Percentiles rank a stretch among this genome's conserved stretches.
These are phyloP conservation scores for Amoeboaphelidium protococcarum DNA, from an alignment of 371 early-diverging fungal genomes.

Conservation along the genomic window DNA sequence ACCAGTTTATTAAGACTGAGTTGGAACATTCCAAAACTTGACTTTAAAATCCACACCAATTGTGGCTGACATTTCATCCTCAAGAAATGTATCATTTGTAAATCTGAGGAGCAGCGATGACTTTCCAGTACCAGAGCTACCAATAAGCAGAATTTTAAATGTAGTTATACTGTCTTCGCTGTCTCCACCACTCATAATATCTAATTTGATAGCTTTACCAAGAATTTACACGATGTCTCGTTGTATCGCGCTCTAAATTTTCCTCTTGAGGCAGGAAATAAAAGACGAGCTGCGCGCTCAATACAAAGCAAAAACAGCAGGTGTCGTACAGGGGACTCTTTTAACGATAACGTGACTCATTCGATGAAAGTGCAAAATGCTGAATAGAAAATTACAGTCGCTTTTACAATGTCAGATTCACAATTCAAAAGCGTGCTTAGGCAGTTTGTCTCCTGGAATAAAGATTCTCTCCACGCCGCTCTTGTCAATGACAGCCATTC, in stretches of 20 bases:
- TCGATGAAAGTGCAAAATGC: too few species aligned
- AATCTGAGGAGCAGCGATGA: slow-evolving; percentile 85
- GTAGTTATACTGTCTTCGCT: too few species aligned
- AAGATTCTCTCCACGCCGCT: slow-evolving; percentile 71
- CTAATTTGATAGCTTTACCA: too few species aligned
- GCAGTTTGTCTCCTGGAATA: slow-evolving; percentile 65
- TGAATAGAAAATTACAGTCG: too few species aligned
- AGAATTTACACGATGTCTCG: too few species aligned
- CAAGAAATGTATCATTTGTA: slow-evolving; percentile 73
- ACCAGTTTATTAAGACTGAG: neutral
- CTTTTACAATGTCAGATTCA: neutral
- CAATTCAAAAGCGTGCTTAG: slow-evolving; percentile 7
- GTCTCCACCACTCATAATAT: too few species aligned
- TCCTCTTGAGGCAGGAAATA: too few species aligned
- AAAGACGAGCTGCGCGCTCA: too few species aligned
- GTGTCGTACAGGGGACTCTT: too few species aligned
- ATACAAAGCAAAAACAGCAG: too few species aligned
- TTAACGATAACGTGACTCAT: too few species aligned
- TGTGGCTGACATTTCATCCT: neutral
- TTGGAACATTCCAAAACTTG: slow-evolving; percentile 46
- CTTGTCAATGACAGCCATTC: slow-evolving; percentile 82
- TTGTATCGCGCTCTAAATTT: too few species aligned
- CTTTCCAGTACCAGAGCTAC: slow-evolving; percentile 97
- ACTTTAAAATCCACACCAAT: slow-evolving; percentile 90
- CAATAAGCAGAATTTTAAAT: slow-evolving; percentile 91